Conservation (phyloP, 352 stramenopile species). For the Phytophthora constricta region DNA sequence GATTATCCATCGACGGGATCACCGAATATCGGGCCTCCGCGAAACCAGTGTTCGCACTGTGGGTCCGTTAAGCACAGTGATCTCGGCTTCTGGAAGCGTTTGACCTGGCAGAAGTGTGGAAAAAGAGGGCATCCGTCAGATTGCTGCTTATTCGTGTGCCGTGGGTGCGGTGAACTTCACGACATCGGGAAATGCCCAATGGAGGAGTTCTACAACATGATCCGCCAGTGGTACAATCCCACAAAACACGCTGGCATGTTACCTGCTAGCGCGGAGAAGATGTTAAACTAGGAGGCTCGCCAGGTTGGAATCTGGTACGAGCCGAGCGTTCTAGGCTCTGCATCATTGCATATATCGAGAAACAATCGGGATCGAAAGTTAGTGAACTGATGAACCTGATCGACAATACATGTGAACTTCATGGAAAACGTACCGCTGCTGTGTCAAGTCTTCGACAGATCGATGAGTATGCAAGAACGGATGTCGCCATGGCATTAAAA, state of each 20-base stretch:
- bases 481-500: conserved; percentile 3
- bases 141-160: conserved; percentile 17
- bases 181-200: conserved; percentile 10
- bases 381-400: neutral
- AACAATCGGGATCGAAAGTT: neutral
- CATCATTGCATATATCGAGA: conserved; percentile 11
- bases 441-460: neutral
- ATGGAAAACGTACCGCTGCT: neutral
- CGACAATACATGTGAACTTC: conserved; percentile 21
- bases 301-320: conserved; percentile 7
- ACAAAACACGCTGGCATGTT: conserved; percentile 13
- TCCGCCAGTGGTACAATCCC: conserved; percentile 18
- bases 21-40: neutral
- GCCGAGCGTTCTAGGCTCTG: conserved; percentile 10
- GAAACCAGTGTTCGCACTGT: conserved; percentile 1
- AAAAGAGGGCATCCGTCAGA: conserved; percentile 12
- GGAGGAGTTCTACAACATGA: conserved; percentile 22
- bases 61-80: conserved; percentile 2
- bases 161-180: conserved; percentile 12
- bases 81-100: conserved; percentile 11
- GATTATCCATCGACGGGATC: neutral
- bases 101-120: conserved; percentile 17
- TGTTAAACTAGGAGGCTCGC: conserved; percentile 30
- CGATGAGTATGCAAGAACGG: conserved; percentile 9
- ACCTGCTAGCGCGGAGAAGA: conserved; percentile 6